Base-by-base conservation (phyloP, 805 yeast species). In the Metschnikowia koreensis region DNA sequence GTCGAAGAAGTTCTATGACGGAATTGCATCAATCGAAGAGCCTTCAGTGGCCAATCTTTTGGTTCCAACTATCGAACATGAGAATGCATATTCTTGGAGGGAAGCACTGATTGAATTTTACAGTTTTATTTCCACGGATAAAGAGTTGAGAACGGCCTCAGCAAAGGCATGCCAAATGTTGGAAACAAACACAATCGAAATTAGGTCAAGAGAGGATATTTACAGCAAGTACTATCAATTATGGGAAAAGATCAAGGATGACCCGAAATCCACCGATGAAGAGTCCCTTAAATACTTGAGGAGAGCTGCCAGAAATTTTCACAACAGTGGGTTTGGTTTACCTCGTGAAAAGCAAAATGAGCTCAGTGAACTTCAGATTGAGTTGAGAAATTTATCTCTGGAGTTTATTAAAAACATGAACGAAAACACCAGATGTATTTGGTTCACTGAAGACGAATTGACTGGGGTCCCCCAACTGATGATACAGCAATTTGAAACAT, bases 401-500 rank as follows among this genome's bases (percentile, higher is more conserved):
- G 73, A 79, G 57, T 89, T 80, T 66, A 70, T 81, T 39, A 84
- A 82, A 59, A 86, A 86, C 63, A 70, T 83, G 50, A 89, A 87
- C 51, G 93, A 86, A 66, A 89, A 87, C 61, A 79, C 80, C 15
- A 91, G 81, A 33, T 81, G 62, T 60, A 60, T 86, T 33, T 56
- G 75, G 28, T 87, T 88, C 66, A 78, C 90, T 37, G 68, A 66
- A 51, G 84, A 84, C 47, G 85, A 89, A 63, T 74, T 89, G 41
- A 79, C 75, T 10, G 96, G 96, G 38, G 86, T 89, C 40, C 92
- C 96, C 2, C 76, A 77, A 38, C 82, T 81, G 51, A 81, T 81
- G 2, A 58, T 87, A 57, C 76, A 75, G 15, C 86, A 80, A 61
- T 85, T 83, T 61, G 86, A 79, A 48, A 69, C 67, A 50, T 69